Percentiles rank a stretch among this genome's conserved stretches.
These are phyloP conservation scores for Carex scoparia DNA, from an alignment of 176 grass and related monocot species.

Conservation along the genomic window DNA sequence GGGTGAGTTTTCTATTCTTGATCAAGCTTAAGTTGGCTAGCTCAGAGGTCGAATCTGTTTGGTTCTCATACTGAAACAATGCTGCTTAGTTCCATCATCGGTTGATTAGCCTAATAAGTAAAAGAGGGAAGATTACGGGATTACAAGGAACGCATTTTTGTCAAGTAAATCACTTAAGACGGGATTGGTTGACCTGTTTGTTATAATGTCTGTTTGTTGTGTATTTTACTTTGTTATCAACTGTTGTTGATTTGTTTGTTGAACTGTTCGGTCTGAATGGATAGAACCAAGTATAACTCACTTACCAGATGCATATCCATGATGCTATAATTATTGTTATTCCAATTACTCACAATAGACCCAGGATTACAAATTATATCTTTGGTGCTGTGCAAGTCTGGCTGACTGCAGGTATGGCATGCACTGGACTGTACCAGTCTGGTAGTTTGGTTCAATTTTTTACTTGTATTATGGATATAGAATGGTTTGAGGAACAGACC, in stretches of 20 bases:
- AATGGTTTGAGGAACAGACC: not conserved
- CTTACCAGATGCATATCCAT: not conserved
- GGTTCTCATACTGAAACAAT: not conserved
- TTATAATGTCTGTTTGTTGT: not conserved
- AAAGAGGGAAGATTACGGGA: not conserved
- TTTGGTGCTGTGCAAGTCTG: not conserved
- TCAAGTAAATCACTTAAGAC: not conserved
- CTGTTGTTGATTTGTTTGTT: not conserved
- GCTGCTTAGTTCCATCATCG: not conserved
- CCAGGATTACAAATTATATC: not conserved
- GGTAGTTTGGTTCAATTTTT: not conserved
- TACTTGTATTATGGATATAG: not conserved
- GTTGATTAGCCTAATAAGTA: not conserved
- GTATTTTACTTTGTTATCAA: not conserved
- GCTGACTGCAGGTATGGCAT: not conserved
- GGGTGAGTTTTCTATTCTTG: constrained; percentile 50
- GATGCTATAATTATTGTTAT: not conserved
- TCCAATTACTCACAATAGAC: not conserved
- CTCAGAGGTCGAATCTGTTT: not conserved
- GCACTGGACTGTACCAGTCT: not conserved
- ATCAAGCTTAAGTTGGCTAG: not conserved
- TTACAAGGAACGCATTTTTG: not conserved
- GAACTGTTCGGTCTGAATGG: not conserved
- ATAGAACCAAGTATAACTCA: not conserved
- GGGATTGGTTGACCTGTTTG: constrained; percentile 10